Evolutionary conservation across 441 rosid genomes (phyloP), one percentile per base, ranked within the genome.

Genomic region (Adansonia gregorii): DNA sequence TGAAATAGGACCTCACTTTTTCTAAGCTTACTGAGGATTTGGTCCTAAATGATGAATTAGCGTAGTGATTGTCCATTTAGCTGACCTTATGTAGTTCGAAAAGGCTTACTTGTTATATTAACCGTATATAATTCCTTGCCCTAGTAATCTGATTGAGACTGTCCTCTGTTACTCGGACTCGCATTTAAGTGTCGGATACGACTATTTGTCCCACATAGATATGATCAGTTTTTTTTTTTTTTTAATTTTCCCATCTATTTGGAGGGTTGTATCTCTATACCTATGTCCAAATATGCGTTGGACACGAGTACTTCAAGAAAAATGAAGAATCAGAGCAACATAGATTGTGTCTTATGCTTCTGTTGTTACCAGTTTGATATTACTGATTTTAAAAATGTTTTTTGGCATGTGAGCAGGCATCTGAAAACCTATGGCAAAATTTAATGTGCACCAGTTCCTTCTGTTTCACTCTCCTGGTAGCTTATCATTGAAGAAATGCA

Each of bases 401-500:
- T 35, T 24, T 39, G 45, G 48, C 12, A 56, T 56, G 61, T 56
- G 27, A 56, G 20, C 59, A 55, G 22, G 59, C 59, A 10, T 7
- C 24, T 12, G 15, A 60, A 59, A 51, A 11, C 58, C 45, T 41
- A 9, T 24, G 67, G 68, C 43, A 8, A 70, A 73, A 41, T 61
- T 39, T 41, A 41, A 12, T 4, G 6, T 72, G 58, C 56, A 54
- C 56, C 24, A 10, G 22, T 67, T 41, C 20, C 41, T 35, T 68
- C 55, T 78, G 27, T 46, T 43, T 39, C 71, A 45, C 14, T 75
- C 52, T 61, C 20, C 24, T 66, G 68, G 75, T 22, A 63, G 55
- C 43, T 75, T 17, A 59, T 59, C 41, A 17, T 45, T 49, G 75
- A 43, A 48, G 75, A 79, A 74, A 49, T 75, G 79, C 64, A 9